These are phyloP conservation scores for Fusarium sp. DNA, from an alignment of 2,329 filamentous ascomycete species.

Conservation along the genomic window DNA sequence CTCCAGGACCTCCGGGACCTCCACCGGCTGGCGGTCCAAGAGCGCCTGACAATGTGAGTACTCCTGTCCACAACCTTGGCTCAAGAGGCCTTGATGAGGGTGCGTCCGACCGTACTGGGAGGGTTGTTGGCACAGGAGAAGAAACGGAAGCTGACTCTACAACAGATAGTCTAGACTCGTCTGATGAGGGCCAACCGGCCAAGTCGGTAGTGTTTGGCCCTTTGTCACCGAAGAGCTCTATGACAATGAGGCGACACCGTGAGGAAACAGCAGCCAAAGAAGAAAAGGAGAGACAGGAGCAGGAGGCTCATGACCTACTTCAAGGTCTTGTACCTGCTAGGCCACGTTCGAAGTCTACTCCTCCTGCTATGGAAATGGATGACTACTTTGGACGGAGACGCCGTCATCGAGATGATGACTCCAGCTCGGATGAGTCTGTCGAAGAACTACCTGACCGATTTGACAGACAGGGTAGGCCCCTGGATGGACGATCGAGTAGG, in stretches of 20 bases:
- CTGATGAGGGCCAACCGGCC: conserved; percentile 25
- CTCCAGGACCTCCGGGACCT: conserved; percentile 45
- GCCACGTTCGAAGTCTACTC: conserved; percentile 35
- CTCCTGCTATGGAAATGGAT: conserved; percentile 44
- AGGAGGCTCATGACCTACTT: conserved; percentile 30
- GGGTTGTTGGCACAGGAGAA: conserved; percentile 9
- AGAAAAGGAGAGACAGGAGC: conserved; percentile 29
- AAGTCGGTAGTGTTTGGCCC: conserved; percentile 61
- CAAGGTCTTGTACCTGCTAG: conserved; percentile 31
- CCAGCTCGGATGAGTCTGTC: conserved; percentile 49
- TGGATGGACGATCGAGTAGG: conserved; percentile 43
- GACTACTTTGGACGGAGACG: conserved; percentile 36
- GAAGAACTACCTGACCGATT: conserved; percentile 61
- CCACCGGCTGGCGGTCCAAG: conserved; percentile 46
- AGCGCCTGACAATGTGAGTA: conserved; percentile 58
- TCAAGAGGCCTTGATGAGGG: conserved; percentile 48
- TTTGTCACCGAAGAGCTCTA: conserved; percentile 60
- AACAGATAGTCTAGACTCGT: conserved; percentile 44
- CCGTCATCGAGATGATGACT: conserved; percentile 24
- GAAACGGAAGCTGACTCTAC: conserved; percentile 33
- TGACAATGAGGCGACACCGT: conserved; percentile 56
- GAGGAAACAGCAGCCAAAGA: conserved; percentile 40
- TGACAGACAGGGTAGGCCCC: conserved; percentile 54
- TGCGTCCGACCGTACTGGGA: conserved; percentile 49
- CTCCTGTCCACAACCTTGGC: conserved; percentile 46